Percentiles rank a stretch among this genome's conserved stretches.
phyloP scores from a whole-genome alignment of 2,329 filamentous ascomycete species.

The Apiospora aurea region DNA sequence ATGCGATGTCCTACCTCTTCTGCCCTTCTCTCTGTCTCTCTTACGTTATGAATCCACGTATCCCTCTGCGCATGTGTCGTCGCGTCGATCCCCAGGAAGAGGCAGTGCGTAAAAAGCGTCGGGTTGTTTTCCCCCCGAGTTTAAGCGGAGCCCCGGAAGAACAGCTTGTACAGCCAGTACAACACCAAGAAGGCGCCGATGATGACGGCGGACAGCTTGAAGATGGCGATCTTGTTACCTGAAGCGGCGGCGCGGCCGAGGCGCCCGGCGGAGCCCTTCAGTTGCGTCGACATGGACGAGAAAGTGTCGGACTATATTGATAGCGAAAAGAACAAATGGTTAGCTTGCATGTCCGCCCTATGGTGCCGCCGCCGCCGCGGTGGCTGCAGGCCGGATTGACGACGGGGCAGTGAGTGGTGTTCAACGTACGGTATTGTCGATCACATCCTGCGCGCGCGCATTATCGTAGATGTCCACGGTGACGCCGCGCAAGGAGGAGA shows the following conservation, averaged over 20 bases:
- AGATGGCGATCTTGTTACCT: constrained; percentile 88
- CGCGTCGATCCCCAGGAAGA: neutral
- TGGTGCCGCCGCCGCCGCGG: neutral
- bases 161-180: constrained; percentile 73
- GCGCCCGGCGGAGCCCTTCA: constrained; percentile 84
- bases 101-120: neutral
- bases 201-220: constrained; percentile 88
- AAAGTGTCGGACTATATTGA: constrained; percentile 80
- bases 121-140: no score
- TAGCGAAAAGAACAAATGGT: neutral
- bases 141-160: constrained; percentile 55
- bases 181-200: constrained; percentile 75
- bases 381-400: neutral
- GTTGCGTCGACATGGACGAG: constrained; percentile 80
- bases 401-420: neutral
- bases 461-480: constrained; percentile 99
- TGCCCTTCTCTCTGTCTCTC: neutral
- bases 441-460: constrained; percentile 84
- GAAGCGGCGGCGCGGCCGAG: constrained; percentile 89
- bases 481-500: constrained; percentile 88
- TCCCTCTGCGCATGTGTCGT: neutral
- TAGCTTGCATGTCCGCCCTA: neutral
- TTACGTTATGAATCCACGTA: neutral
- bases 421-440: constrained; percentile 81
- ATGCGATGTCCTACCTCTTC: neutral